Base-by-base conservation (phyloP, 2,329 filamentous ascomycete species). In the Aspergillus hortae region DNA sequence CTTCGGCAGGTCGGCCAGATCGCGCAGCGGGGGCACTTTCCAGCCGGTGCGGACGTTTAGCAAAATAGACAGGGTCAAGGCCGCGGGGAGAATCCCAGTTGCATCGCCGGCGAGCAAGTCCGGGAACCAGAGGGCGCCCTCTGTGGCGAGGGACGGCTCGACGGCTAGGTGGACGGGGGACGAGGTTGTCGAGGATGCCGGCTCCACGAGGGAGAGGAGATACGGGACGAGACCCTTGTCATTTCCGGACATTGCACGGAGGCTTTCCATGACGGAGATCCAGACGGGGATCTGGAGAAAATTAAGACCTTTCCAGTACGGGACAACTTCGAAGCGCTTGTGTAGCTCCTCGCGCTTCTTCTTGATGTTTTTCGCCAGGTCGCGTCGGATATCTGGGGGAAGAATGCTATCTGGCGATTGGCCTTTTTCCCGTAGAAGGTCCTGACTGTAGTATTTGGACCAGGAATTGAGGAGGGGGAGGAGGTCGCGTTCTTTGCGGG, bases 91-190 rank as follows among this genome's bases (percentile, higher is more conserved):
- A 2, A 73, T 57, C 2, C 77, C 67, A 2, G 74, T 75, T 0
- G 81, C 74, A 58, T 86, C 83, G 7, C 79, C 68, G 0, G 73
- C 61, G 4, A 81, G 68, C 12, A 87, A 74, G 61, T 86, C 74
- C 1, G 77, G 74, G 51, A 85, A 84, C 83, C 83, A 87, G 2
- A 83, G 69, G 3, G 78, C 74, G n/a, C 83, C 83, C 67, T 84
- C 83, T 6, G 64, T 74, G 4, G 77, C 74, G 14, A 86, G 67
- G 4, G 76, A 74, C 3, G 77, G 75, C 56, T 83, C 79, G 30
- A 77, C 42, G 3, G 61, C 53, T 9, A 63, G 42, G 50, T 59
- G 60, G 21, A 71, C 53, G 35, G 65, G 47, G 11, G 55, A 49
- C 42, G 58, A 44, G 14, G 48, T 45, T 7, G 50, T 50, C 15